phyloP scores from a whole-genome alignment of 345 rosid genomes.

The Trapa bicornis region DNA sequence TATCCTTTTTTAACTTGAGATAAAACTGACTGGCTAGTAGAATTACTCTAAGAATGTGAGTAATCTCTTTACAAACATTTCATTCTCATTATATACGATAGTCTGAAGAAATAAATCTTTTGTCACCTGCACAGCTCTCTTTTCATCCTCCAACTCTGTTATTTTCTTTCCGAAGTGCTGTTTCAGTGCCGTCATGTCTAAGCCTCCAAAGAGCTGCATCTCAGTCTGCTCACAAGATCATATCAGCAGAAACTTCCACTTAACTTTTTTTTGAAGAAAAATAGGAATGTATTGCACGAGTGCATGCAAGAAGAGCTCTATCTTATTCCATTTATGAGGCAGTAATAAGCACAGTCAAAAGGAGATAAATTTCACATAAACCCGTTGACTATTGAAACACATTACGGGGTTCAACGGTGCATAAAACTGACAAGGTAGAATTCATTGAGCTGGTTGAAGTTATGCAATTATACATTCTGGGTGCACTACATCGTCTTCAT shows the following conservation, averaged over 20 bases:
- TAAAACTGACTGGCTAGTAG: background rate
- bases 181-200: constrained; percentile 61
- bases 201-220: constrained; percentile 82
- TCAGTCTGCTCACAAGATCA: constrained; percentile 48
- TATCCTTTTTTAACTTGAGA: background rate
- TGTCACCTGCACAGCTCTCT: constrained; percentile 73
- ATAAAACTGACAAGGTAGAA: too few species aligned
- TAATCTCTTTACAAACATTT: background rate
- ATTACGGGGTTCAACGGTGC: too few species aligned
- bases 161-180: constrained; percentile 94
- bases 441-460: background rate
- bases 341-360: too few species aligned
- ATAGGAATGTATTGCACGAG: too few species aligned
- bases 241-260: background rate
- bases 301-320: too few species aligned
- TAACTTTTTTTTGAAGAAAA: background rate
- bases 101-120: background rate
- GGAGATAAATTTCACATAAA: background rate
- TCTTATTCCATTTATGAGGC: too few species aligned
- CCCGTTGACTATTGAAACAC: background rate
- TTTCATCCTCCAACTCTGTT: constrained; percentile 81
- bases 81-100: background rate
- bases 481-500: background rate
- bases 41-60: background rate
- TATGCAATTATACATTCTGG: background rate